Conservation (phyloP, 75 land plant genomes). For the Gnetum montanum region DNA sequence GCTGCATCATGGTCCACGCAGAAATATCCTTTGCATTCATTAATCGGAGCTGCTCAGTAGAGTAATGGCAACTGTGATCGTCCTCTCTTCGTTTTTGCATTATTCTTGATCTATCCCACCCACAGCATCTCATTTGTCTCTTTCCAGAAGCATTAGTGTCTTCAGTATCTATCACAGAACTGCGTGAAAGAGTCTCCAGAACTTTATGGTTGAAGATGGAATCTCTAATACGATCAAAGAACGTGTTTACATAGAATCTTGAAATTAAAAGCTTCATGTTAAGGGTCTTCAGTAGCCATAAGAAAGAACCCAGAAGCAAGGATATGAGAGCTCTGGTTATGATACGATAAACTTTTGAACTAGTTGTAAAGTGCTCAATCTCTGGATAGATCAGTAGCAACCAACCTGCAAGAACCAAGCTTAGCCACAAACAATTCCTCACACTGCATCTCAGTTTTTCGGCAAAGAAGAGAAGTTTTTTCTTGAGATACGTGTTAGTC, state of each 20-base stretch:
- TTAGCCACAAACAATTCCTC: slow-evolving; percentile 76
- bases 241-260: slow-evolving; percentile 63
- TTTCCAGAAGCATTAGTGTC: slow-evolving; percentile 21
- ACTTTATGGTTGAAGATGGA: slow-evolving; percentile 73
- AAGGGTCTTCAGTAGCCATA: slow-evolving; percentile 57
- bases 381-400: slow-evolving; percentile 29
- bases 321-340: slow-evolving; percentile 39
- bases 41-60: slow-evolving; percentile 52
- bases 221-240: slow-evolving; percentile 80
- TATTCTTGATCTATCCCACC: slow-evolving; percentile 8
- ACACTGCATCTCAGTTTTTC: slow-evolving; percentile 60
- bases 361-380: slow-evolving; percentile 15
- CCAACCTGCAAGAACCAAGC: slow-evolving; percentile 59
- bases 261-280: slow-evolving; percentile 65
- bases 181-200: slow-evolving; percentile 63
- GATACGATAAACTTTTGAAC: slow-evolving; percentile 24
- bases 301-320: slow-evolving; percentile 42
- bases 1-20: slow-evolving; percentile 81
- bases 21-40: slow-evolving; percentile 72
- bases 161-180: slow-evolving; percentile 50
- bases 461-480: slow-evolving; percentile 68
- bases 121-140: slow-evolving; percentile 25
- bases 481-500: slow-evolving; percentile 47
- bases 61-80: slow-evolving; percentile 22
- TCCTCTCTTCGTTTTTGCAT: slow-evolving; percentile 12